A percentile compares a stretch with the other conserved stretches of the same genome.
Conservation (phyloP, 2,329 filamentous ascomycete species). For the Dichotomopilus funicola region DNA sequence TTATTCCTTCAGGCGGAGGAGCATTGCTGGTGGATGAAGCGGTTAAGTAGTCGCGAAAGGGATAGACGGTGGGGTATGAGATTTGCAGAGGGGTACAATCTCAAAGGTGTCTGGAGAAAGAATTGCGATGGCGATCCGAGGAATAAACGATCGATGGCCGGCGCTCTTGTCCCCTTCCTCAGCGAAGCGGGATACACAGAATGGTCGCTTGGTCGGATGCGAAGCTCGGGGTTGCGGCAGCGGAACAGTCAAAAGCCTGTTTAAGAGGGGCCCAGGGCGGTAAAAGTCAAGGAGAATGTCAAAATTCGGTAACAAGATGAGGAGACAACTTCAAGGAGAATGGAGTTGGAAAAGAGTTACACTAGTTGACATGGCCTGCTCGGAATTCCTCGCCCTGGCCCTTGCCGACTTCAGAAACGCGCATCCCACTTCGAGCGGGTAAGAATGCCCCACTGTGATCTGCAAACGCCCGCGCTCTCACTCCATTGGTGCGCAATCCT, state of each 20-base stretch:
- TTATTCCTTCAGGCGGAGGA: slow-evolving; percentile 6
- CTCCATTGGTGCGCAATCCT: slow-evolving; percentile 5
- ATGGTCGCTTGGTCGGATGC: too few species aligned
- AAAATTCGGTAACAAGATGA: too few species aligned
- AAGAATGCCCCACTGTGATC: neutral
- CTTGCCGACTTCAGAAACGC: neutral
- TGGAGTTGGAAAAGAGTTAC: too few species aligned
- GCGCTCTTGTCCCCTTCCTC: neutral
- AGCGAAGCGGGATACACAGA: slow-evolving; percentile 9
- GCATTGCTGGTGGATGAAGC: slow-evolving; percentile 12
- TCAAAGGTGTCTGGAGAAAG: neutral
- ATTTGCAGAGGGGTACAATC: neutral
- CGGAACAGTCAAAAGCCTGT: too few species aligned
- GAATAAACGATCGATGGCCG: too few species aligned
- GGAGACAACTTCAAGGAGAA: too few species aligned
- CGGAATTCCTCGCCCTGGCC: slow-evolving; percentile 4
- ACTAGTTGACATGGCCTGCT: neutral
- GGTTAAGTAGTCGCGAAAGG: neutral
- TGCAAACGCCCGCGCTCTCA: neutral
- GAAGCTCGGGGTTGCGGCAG: too few species aligned
- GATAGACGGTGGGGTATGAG: neutral
- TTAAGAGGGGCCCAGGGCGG: too few species aligned
- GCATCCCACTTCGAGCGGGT: slow-evolving; percentile 4
- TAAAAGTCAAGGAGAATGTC: too few species aligned
- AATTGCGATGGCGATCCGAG: too few species aligned